Conservation (phyloP, 306 rosid species). For the Prunus mongolica region DNA sequence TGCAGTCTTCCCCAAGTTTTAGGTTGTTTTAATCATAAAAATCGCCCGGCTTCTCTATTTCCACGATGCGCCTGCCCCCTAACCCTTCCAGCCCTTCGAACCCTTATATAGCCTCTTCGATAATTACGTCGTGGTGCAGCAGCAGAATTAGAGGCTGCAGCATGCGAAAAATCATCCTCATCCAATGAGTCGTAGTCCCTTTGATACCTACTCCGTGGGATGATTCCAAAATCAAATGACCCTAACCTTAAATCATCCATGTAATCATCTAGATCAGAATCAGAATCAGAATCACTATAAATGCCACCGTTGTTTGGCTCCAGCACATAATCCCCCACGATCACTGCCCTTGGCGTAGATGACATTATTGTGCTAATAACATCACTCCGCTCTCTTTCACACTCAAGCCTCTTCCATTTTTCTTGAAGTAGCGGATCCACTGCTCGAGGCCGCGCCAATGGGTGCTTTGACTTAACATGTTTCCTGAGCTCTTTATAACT, state of each 20-base stretch:
- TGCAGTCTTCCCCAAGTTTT: not conserved
- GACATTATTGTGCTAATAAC: slow-evolving; percentile 88
- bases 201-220: slow-evolving; percentile 43
- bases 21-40: not conserved
- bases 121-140: slow-evolving; percentile 53
- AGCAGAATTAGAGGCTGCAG: slow-evolving; percentile 41
- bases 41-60: slow-evolving; percentile 29
- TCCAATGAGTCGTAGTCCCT: slow-evolving; percentile 32
- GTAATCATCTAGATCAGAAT: slow-evolving; percentile 60
- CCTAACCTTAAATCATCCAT: slow-evolving; percentile 47
- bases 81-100: slow-evolving; percentile 46
- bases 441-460: slow-evolving; percentile 82
- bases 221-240: slow-evolving; percentile 51
- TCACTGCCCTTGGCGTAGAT: slow-evolving; percentile 88
- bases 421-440: slow-evolving; percentile 85
- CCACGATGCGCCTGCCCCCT: slow-evolving; percentile 24
- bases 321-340: slow-evolving; percentile 87
- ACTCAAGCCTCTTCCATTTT: slow-evolving; percentile 87
- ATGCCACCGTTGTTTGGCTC: slow-evolving; percentile 64
- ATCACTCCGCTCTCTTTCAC: slow-evolving; percentile 87
- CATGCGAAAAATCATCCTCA: slow-evolving; percentile 34
- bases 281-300: slow-evolving; percentile 57
- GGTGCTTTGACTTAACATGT: slow-evolving; percentile 84
- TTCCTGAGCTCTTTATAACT: slow-evolving; percentile 73
- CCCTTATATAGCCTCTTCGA: slow-evolving; percentile 30